These are phyloP conservation scores for Backusella australiensis DNA, from an alignment of 192 early-diverging fungal genomes.

Conservation along the genomic window DNA sequence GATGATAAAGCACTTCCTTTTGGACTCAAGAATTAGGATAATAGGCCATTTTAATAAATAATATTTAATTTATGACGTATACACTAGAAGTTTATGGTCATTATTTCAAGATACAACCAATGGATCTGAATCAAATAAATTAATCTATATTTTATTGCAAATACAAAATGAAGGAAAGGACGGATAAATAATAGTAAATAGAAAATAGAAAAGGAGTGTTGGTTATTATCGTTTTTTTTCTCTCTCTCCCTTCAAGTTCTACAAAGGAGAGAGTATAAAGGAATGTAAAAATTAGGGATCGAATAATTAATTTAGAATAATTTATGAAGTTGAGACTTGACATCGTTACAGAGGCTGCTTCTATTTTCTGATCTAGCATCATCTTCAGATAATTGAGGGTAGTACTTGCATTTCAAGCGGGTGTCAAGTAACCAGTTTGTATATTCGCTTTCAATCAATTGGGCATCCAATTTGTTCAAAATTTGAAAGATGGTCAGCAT, in stretches of 20 bases:
- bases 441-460: conserved; percentile 48
- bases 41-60: not conserved
- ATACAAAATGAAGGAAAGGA: not conserved
- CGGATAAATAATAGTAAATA: not conserved
- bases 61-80: not conserved
- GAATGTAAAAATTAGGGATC: not conserved
- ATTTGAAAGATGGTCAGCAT: conserved; percentile 42
- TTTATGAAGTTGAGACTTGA: not conserved
- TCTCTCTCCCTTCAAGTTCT: not conserved
- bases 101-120: no score
- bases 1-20: conserved; percentile 45
- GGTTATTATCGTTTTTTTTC: not conserved
- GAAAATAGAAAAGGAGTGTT: not conserved
- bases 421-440: conserved; percentile 55
- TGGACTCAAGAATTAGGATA: not conserved
- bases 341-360: not conserved
- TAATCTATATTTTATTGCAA: not conserved
- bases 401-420: conserved; percentile 27
- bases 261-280: not conserved
- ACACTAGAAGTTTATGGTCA: no score
- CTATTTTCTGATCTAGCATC: not conserved
- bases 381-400: not conserved
- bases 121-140: not conserved
- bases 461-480: conserved; percentile 44
- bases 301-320: conserved; percentile 8